Conservation (phyloP, 345 rosid genomes). For the Acer negundo region DNA sequence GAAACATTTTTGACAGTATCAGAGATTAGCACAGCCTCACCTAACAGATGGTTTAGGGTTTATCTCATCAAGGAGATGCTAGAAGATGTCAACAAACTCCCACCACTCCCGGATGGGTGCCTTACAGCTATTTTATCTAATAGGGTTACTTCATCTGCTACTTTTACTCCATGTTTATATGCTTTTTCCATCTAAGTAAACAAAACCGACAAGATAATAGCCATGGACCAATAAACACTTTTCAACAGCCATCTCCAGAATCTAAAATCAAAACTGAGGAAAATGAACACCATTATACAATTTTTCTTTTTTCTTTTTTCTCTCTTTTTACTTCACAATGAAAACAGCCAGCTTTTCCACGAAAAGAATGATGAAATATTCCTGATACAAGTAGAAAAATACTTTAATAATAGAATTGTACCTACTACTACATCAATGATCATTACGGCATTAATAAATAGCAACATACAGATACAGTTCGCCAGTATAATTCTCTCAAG, state of each 20-base stretch:
- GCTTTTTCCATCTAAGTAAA: neutral
- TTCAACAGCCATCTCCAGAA: neutral
- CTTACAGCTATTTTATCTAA: neutral
- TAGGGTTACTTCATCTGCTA: neutral
- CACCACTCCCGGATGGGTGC: neutral
- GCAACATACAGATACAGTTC: neutral
- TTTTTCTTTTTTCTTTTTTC: neutral
- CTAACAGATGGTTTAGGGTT: neutral
- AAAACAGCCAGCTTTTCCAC: neutral
- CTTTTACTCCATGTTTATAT: neutral
- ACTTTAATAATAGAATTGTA: neutral
- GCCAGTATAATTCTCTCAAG: neutral
- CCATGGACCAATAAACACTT: neutral
- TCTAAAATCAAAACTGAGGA: neutral
- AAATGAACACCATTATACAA: neutral
- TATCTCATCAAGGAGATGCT: neutral
- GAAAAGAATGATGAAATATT: neutral
- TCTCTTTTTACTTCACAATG: neutral
- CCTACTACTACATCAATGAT: neutral
- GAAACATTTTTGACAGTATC: neutral
- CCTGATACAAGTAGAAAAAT: neutral
- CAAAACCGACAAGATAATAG: neutral
- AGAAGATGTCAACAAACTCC: neutral
- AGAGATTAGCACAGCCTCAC: neutral
- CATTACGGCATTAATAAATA: constrained; percentile 1